Conservation (phyloP, 176 grass and related monocot species). For the Ananas comosus region DNA sequence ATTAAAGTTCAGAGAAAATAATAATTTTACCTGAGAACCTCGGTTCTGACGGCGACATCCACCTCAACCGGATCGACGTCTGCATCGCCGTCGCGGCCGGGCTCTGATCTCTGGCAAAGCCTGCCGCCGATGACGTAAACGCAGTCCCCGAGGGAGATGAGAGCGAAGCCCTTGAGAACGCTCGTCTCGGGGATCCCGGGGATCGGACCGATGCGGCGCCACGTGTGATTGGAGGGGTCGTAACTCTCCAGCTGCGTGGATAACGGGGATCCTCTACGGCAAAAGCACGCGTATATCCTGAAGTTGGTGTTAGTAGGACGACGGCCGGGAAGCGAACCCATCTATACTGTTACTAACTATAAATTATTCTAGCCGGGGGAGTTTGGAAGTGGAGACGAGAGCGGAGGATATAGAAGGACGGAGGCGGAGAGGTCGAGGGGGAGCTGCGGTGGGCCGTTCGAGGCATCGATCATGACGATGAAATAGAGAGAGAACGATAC, state of each 20-base stretch:
- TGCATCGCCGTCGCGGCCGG: not conserved
- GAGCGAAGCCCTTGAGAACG: slow-evolving; percentile 44
- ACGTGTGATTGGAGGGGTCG: slow-evolving; percentile 38
- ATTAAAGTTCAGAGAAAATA: too few species aligned
- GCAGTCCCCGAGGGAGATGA: slow-evolving; percentile 29
- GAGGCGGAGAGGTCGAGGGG: not conserved
- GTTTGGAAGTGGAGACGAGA: not conserved
- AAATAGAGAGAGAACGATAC: not conserved
- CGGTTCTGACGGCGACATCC: slow-evolving; percentile 34
- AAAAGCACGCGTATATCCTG: slow-evolving; percentile 46
- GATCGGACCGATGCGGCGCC: slow-evolving; percentile 31
- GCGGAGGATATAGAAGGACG: not conserved
- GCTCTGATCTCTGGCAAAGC: slow-evolving; percentile 29
- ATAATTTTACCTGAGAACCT: slow-evolving; percentile 42
- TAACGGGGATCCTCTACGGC: not conserved
- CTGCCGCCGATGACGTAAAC: slow-evolving; percentile 49
- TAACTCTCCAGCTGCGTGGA: slow-evolving; percentile 44
- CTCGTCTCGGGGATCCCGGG: slow-evolving; percentile 37
- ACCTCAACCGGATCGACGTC: not conserved
- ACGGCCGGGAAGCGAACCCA: not conserved
- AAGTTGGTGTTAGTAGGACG: not conserved
- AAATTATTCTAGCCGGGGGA: not conserved
- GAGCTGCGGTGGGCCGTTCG: not conserved
- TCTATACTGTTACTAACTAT: not conserved
- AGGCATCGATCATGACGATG: not conserved